A percentile compares a stretch with the other conserved stretches of the same genome.
Evolutionary conservation across 768 basidiomycete genomes (phyloP).

Genomic region (Lactifluus subvellereus): DNA sequence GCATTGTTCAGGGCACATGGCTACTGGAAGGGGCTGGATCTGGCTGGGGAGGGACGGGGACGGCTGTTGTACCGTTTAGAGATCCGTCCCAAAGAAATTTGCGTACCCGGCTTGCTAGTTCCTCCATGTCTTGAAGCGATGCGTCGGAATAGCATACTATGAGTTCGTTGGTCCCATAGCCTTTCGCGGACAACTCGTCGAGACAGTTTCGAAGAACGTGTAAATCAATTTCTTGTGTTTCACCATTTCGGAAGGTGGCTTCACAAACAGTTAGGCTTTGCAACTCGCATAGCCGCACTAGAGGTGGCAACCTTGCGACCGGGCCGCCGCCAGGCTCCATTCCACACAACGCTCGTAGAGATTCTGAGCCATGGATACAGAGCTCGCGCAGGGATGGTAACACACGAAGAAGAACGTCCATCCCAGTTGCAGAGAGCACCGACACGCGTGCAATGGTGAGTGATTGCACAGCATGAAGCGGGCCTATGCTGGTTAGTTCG

Average conservation of each 20-base stretch:
- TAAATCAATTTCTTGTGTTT: slow-evolving; percentile 5
- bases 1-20: neutral
- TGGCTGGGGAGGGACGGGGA: slow-evolving; percentile 13
- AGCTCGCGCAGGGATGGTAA: slow-evolving; percentile 19
- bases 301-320: slow-evolving; percentile 8
- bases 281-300: slow-evolving; percentile 10
- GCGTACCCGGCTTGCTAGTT: slow-evolving; percentile 9
- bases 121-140: slow-evolving; percentile 21
- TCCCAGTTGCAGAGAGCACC: slow-evolving; percentile 4
- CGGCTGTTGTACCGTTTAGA: slow-evolving; percentile 4
- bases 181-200: slow-evolving; percentile 2
- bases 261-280: slow-evolving; percentile 19
- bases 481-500: slow-evolving; percentile 14
- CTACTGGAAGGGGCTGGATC: neutral
- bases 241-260: slow-evolving; percentile 15
- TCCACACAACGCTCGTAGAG: slow-evolving; percentile 20
- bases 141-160: slow-evolving; percentile 25
- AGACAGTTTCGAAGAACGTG: slow-evolving; percentile 16
- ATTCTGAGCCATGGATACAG: slow-evolving; percentile 22
- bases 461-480: slow-evolving; percentile 17
- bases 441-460: slow-evolving; percentile 22
- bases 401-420: slow-evolving; percentile 15
- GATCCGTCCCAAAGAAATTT: slow-evolving; percentile 25
- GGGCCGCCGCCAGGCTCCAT: neutral
- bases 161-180: slow-evolving; percentile 8